Conservation (phyloP, 306 rosid genomes). For the Hylodesmum podocarpum region DNA sequence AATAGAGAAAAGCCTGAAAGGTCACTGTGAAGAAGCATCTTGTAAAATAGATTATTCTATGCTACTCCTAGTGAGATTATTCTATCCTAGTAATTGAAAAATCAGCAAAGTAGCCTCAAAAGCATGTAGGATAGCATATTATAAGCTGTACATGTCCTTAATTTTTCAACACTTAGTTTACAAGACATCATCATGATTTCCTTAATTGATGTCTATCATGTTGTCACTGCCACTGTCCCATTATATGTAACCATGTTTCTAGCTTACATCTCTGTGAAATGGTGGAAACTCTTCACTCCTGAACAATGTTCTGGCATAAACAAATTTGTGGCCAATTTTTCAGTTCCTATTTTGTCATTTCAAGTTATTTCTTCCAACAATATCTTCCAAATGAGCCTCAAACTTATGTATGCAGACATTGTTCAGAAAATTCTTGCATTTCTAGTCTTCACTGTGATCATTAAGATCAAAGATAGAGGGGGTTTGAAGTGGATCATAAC, state of each 20-base stretch:
- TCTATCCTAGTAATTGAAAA: slow-evolving; percentile 44
- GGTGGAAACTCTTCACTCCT: slow-evolving; percentile 92
- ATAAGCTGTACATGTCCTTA: slow-evolving; percentile 32
- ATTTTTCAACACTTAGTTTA: slow-evolving; percentile 20
- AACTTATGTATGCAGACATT: slow-evolving; percentile 62
- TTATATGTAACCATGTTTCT: slow-evolving; percentile 79
- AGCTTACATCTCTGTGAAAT: slow-evolving; percentile 82
- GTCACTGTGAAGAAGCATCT: slow-evolving; percentile 65
- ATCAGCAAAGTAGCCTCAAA: slow-evolving; percentile 51
- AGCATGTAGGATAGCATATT: slow-evolving; percentile 43
- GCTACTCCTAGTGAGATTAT: slow-evolving; percentile 36
- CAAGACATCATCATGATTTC: slow-evolving; percentile 69
- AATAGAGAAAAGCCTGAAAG: slow-evolving; percentile 37
- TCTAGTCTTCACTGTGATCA: slow-evolving; percentile 41
- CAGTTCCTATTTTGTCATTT: slow-evolving; percentile 87
- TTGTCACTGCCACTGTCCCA: slow-evolving; percentile 83
- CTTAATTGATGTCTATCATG: slow-evolving; percentile 66
- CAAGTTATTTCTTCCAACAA: slow-evolving; percentile 80
- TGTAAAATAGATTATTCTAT: slow-evolving; percentile 47
- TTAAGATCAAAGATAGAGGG: slow-evolving; percentile 56
- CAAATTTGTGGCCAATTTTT: slow-evolving; percentile 88
- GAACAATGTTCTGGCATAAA: slow-evolving; percentile 95
- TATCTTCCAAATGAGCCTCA: slow-evolving; percentile 74
- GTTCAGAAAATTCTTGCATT: slow-evolving; percentile 72
- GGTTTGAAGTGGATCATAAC: slow-evolving; percentile 71